Conservation (phyloP, 805 yeast genomes). For the Candida germanica region DNA sequence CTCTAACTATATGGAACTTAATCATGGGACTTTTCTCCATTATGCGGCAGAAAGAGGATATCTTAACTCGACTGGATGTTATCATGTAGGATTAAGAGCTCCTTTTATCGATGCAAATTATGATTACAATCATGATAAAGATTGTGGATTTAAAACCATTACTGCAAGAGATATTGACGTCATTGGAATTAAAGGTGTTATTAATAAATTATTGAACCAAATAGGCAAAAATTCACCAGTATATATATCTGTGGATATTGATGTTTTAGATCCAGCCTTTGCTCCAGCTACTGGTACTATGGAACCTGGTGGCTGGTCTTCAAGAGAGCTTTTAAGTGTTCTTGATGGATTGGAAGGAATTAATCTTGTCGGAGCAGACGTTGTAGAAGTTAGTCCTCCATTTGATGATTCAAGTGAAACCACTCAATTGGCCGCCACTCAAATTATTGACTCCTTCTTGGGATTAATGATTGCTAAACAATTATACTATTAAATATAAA, state of each 20-base stretch:
- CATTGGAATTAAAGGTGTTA: constrained; percentile 36
- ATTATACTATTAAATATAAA: too few species aligned
- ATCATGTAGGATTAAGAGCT: constrained; percentile 65
- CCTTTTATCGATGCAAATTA: constrained; percentile 47
- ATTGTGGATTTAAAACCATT: constrained; percentile 47
- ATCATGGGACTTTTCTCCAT: constrained; percentile 70
- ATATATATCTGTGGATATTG: constrained; percentile 26
- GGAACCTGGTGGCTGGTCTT: constrained; percentile 26
- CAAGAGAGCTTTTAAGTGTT: constrained; percentile 23
- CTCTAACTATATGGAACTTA: constrained; percentile 53
- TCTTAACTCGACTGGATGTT: constrained; percentile 44
- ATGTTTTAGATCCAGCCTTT: constrained; percentile 25
- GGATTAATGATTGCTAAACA: constrained; percentile 22
- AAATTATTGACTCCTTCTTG: constrained; percentile 21
- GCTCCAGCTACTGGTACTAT: constrained; percentile 30
- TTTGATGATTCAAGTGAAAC: constrained; percentile 25
- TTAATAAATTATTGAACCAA: constrained; percentile 26
- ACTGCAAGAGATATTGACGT: constrained; percentile 48
- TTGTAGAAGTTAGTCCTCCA: constrained; percentile 30
- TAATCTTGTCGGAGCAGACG: constrained; percentile 27
- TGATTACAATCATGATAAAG: constrained; percentile 43
- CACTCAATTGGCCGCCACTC: constrained; percentile 25
- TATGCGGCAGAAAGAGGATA: constrained; percentile 69
- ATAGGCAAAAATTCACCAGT: constrained; percentile 34
- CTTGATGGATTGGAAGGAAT: constrained; percentile 26